A percentile compares a stretch with the other conserved stretches of the same genome.
Conservation (phyloP, 805 yeast species). For the Lipomyces oligophaga region DNA sequence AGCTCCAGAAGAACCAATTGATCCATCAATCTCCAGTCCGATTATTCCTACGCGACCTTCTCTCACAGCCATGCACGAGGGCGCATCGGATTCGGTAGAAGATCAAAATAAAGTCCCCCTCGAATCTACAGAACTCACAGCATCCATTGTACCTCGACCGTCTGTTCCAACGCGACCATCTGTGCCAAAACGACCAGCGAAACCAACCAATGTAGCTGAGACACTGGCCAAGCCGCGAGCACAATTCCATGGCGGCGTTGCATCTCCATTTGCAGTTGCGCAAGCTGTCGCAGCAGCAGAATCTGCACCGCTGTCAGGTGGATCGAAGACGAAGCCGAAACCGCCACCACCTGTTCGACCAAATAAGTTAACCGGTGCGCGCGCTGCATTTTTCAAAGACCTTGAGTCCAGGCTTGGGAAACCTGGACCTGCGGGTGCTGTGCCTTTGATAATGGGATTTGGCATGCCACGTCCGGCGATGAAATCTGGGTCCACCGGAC, state of each 20-base stretch:
- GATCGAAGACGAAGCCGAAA: conserved; percentile 10
- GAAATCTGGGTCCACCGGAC: background rate
- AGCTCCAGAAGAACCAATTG: too few species aligned
- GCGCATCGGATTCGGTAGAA: too few species aligned
- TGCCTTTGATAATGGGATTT: conserved; percentile 50
- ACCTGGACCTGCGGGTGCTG: conserved; percentile 45
- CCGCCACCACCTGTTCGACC: conserved; percentile 30
- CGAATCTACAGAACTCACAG: too few species aligned
- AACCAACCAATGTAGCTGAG: too few species aligned
- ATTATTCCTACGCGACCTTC: too few species aligned
- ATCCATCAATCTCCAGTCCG: too few species aligned
- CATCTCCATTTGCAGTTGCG: background rate
- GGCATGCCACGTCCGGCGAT: conserved; percentile 7
- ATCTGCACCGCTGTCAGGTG: too few species aligned
- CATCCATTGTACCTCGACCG: too few species aligned
- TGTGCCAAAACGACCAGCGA: conserved; percentile 14
- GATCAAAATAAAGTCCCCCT: too few species aligned
- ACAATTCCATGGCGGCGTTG: background rate
- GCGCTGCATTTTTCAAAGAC: conserved; percentile 52
- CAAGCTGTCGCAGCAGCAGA: too few species aligned
- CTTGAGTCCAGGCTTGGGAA: conserved; percentile 55
- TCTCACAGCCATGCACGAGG: too few species aligned
- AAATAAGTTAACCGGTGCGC: conserved; percentile 37
- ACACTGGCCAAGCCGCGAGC: too few species aligned
- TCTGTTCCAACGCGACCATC: conserved; percentile 10